phyloP scores from a whole-genome alignment of 495 filamentous ascomycete genomes.

The Tuber indicum region DNA sequence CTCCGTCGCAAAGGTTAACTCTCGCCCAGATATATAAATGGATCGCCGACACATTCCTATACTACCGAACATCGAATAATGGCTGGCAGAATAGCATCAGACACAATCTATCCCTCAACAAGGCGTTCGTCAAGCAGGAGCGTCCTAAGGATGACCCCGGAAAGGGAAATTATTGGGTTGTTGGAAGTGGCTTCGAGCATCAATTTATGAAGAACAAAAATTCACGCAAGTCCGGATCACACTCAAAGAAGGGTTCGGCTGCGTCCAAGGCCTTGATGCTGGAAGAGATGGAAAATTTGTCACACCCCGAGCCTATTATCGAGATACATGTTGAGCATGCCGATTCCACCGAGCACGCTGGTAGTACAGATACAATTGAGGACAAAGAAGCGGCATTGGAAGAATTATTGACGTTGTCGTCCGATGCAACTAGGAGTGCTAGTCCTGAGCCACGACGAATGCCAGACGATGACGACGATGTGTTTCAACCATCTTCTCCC shows the following conservation, averaged over 20 bases:
- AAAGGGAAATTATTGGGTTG: constrained; percentile 98
- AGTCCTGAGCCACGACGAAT: constrained; percentile 58
- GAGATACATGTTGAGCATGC: constrained; percentile 36
- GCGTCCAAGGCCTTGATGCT: constrained; percentile 32
- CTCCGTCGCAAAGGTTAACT: constrained; percentile 74
- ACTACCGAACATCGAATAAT: constrained; percentile 72
- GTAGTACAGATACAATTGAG: constrained; percentile 39
- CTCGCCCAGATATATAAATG: constrained; percentile 98
- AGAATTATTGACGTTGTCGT: constrained; percentile 53
- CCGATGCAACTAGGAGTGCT: constrained; percentile 88
- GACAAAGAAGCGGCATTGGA: constrained; percentile 31
- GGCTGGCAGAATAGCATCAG: constrained; percentile 99
- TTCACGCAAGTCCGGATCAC: constrained; percentile 46
- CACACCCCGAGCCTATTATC: constrained; percentile 28
- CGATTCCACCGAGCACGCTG: constrained; percentile 24
- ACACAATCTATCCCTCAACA: constrained; percentile 95
- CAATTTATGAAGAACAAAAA: constrained; percentile 84
- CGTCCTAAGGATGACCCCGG: constrained; percentile 95
- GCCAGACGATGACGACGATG: constrained; percentile 47
- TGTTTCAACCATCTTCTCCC: constrained; percentile 53
- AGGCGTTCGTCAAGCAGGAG: constrained; percentile 93
- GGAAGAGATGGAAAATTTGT: constrained; percentile 33
- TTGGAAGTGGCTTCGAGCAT: constrained; percentile 77
- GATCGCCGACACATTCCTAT: constrained; percentile 89
- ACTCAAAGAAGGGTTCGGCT: constrained; percentile 30